Conservation (phyloP, 352 stramenopile species). For the Thraustochytrium striatum region DNA sequence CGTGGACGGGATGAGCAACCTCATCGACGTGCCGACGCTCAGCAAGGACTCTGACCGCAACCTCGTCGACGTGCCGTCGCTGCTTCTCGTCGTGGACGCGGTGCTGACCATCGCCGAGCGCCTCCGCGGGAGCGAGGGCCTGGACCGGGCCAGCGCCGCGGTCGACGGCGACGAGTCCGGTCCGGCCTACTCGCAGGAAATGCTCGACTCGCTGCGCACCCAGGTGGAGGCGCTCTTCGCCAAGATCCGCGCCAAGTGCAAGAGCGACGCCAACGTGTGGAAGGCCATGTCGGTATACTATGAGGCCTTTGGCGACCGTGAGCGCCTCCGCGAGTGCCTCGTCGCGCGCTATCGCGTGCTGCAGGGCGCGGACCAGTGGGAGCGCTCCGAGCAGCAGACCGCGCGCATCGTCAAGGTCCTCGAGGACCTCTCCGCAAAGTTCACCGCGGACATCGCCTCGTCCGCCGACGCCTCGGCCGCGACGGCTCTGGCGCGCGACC, state of each 20-base stretch:
- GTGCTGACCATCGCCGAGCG: neutral
- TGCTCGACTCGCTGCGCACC: neutral
- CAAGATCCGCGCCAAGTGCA: constrained; percentile 8
- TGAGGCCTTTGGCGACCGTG: neutral
- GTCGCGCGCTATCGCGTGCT: constrained; percentile 1
- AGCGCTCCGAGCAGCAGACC: constrained; percentile 21
- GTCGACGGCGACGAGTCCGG: neutral
- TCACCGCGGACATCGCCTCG: neutral
- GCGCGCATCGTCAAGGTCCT: constrained; percentile 5
- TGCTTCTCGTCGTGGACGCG: constrained; percentile 21
- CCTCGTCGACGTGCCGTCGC: constrained; percentile 16
- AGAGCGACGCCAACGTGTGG: constrained; percentile 10
- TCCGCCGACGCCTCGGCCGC: neutral
- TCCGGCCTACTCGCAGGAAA: neutral
- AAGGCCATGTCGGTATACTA: constrained; percentile 26
- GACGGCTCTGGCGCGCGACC: neutral
- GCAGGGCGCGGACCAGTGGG: constrained; percentile 8
- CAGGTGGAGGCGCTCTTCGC: constrained; percentile 10
- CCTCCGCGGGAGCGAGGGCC: too few species aligned
- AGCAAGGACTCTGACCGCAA: neutral
- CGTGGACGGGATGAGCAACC: constrained; percentile 44
- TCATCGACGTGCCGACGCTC: constrained; percentile 10
- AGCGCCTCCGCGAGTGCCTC: constrained; percentile 4
- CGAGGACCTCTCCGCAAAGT: neutral
- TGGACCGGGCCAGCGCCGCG: neutral